Conservation (phyloP, 441 rosid species). For the Rhodomyrtus psidioides region DNA sequence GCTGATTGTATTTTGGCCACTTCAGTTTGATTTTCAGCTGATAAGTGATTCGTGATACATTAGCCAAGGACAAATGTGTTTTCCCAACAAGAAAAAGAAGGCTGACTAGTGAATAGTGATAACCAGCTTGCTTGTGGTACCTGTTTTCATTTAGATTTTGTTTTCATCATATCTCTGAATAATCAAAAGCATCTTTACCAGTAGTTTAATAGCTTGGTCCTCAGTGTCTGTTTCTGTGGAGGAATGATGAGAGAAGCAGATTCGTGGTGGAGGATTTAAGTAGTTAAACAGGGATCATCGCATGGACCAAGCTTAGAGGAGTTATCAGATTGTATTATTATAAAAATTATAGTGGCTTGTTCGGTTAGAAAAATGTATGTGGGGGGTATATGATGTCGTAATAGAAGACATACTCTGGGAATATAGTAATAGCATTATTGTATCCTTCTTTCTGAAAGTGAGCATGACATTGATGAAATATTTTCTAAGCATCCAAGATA, state of each 20-base stretch:
- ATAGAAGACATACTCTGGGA: background rate
- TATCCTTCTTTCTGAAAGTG: background rate
- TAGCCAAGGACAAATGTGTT: background rate
- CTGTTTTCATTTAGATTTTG: background rate
- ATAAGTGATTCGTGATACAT: background rate
- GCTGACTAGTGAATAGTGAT: background rate
- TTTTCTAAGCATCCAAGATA: background rate
- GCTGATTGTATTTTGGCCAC: background rate
- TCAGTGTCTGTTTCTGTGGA: background rate
- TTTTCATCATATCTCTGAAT: background rate
- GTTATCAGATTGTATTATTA: background rate
- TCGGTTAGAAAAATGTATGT: background rate
- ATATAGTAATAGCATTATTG: background rate
- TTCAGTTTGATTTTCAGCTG: background rate
- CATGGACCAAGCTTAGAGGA: background rate
- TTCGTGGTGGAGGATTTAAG: background rate
- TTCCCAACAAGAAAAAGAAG: background rate
- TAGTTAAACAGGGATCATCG: background rate
- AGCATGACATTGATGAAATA: background rate
- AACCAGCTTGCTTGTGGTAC: background rate
- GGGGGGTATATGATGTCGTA: background rate
- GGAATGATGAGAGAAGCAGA: background rate
- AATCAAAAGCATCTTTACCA: background rate
- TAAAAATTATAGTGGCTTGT: background rate
- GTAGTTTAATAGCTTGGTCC: background rate